Evolutionary conservation across 139 green algal species (phyloP), one percentile per base, ranked within the genome.

Genomic region (Chlamydomonas incerta): DNA sequence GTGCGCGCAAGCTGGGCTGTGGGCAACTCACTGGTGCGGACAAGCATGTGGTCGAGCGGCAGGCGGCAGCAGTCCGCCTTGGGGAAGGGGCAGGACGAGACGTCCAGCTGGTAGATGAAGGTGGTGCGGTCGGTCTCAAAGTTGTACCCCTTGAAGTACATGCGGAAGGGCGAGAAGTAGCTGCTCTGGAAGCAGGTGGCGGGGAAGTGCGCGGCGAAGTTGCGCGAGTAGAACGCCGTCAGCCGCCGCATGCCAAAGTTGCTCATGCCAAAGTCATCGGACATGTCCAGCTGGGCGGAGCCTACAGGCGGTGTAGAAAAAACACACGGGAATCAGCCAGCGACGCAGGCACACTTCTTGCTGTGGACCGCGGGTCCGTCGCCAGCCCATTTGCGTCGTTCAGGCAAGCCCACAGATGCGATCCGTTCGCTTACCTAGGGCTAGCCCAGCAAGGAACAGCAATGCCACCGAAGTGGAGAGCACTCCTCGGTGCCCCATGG

Each of bases 111-210:
- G 41, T 87, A 87, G 10, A 50, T 46, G 34, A 80, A 90, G 1
- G 33, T 74, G 6, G 72, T 52, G 21, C 2, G 29, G 14, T 76
- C 15, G 2, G 62, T 18, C 3, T 28, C 26, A 28, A 68, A 47
- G 41, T 68, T 82, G 41, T 68, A 31, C 23, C 23, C n/a, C 23
- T 31, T 68, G 8, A 63, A 72, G 73, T 89, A 91, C 0, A 89
- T 3, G 10, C 88, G 83, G 37, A 88, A 91, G 8, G 88, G 88
- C 10, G 88, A 89, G 35, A 83, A 82, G 58, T 88, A 88, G 67
- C 67, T 88, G 88, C 83, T 89, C 14, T 87, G 79, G 34, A 76
- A 80, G 81, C 88, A 91, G 1, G 68, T 66, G 4, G 28, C 26
- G 20, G 80, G 80, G n/a, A 72, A 69, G 6, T 79, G 67, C 5